A percentile compares a stretch with the other conserved stretches of the same genome.
These are phyloP conservation scores for Dendrobium officinale DNA, from an alignment of 106 monocot species.

Conservation along the genomic window DNA sequence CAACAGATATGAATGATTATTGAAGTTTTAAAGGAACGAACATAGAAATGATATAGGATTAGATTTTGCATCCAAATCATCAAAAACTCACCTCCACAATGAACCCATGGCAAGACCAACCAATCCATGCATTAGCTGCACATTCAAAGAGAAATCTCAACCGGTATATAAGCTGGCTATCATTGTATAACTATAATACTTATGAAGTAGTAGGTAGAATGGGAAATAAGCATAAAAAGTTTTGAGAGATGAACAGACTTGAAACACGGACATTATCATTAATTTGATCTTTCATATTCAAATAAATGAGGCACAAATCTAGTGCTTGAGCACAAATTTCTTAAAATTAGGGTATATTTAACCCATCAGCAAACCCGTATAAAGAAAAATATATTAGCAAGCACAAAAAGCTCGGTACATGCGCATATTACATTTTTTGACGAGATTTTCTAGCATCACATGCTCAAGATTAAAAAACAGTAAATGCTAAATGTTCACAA, in stretches of 20 bases:
- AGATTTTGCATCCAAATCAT: neutral
- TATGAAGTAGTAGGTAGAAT: neutral
- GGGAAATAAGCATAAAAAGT: neutral
- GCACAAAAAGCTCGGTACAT: neutral
- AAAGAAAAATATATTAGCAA: too few relatives aligned
- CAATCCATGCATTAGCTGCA: slow-evolving; percentile 98
- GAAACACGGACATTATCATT: too few relatives aligned
- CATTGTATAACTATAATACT: neutral
- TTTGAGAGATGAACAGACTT: neutral
- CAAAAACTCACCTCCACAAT: slow-evolving; percentile 63
- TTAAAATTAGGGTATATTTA: neutral
- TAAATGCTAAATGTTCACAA: neutral
- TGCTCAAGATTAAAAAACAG: neutral
- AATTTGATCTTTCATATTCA: neutral
- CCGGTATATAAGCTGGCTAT: neutral
- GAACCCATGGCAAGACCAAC: slow-evolving; percentile 87
- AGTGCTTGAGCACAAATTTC: neutral
- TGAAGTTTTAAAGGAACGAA: neutral
- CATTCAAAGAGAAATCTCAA: slow-evolving; percentile 1
- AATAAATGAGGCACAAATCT: neutral
- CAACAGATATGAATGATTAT: neutral
- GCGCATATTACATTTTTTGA: neutral
- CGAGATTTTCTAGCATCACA: neutral
- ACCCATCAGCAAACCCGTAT: neutral
- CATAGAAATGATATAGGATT: neutral